phyloP scores from a whole-genome alignment of 2,329 filamentous ascomycete genomes.

The Penicillium sp. region DNA sequence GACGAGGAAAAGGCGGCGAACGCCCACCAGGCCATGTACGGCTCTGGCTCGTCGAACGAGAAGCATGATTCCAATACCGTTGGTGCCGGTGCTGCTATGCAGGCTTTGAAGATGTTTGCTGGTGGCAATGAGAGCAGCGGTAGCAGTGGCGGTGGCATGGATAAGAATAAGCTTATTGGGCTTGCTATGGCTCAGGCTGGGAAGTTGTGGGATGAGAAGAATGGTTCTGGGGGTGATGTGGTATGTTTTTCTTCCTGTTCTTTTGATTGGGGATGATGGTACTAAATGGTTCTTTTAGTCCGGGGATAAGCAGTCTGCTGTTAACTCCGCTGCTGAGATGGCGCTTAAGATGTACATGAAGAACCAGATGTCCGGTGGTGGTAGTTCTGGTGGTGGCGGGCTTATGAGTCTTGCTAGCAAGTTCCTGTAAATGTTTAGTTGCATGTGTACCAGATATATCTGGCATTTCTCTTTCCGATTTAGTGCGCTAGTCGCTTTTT shows the following conservation, averaged over 20 bases:
- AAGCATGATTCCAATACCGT: constrained; percentile 41
- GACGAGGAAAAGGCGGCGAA: constrained; percentile 60
- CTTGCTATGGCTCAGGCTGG: constrained; percentile 81
- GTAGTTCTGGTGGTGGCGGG: constrained; percentile 42
- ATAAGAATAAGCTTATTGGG: constrained; percentile 71
- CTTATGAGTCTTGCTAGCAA: constrained; percentile 54
- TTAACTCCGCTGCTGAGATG: constrained; percentile 73
- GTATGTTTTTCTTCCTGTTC: constrained; percentile 28
- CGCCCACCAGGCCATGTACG: constrained; percentile 69
- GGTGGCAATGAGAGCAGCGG: constrained; percentile 31
- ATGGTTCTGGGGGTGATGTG: constrained; percentile 44
- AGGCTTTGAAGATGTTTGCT: constrained; percentile 69
- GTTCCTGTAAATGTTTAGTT: constrained; percentile 40
- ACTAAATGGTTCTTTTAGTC: constrained; percentile 22
- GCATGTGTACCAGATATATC: neutral
- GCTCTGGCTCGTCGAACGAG: constrained; percentile 30
- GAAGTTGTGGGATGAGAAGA: constrained; percentile 62
- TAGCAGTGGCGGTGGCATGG: constrained; percentile 38
- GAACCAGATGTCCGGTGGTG: constrained; percentile 47
- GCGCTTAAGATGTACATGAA: constrained; percentile 88
- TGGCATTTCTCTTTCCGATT: neutral
- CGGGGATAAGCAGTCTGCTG: constrained; percentile 68
- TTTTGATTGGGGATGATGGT: neutral
- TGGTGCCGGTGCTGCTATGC: constrained; percentile 40
- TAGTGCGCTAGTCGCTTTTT: neutral